Base-by-base conservation (phyloP, 768 basidiomycete genomes). In the Auricularia auricula-judae region DNA sequence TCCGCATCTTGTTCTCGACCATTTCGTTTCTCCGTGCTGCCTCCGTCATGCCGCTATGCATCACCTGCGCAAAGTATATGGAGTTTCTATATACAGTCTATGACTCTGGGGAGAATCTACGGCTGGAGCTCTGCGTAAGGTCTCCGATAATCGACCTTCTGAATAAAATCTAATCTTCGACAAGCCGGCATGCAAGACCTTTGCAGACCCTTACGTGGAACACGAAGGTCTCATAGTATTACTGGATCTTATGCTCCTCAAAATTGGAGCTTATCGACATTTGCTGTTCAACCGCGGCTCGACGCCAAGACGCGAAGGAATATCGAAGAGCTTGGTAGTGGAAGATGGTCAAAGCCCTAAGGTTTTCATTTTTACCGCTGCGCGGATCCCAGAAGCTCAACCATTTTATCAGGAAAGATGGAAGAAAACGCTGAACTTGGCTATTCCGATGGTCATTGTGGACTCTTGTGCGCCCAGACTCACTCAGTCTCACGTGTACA, bases 151-250 rank as follows among this genome's bases (percentile, higher is more conserved):
- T 83, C 47, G 5, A 44, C 16, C 67, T 53, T 58, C 34, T 58
- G 21, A 33, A 33, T 36, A 7, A 42, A 42, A 36, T 51, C 63
- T 36, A 42, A 51, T 8, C 36, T 90, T 29, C 29, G 29, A 29
- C 29, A 29, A 59, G 89, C 70, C 80, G 79, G n/a, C 59, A 11
- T 73, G 72, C 61, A 54, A 64, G 43, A 74, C 76, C 34, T 91
- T 93, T 70, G 90, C 86, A 0, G 92, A 94, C 74, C 89, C 89
- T 64, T 93, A 93, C 68, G 89, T 93, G 66, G 91, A 94, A 71
- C 87, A 93, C 66, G 90, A 93, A 72, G 76, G 79, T 0, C 75
- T 93, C 66, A 87, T 84, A 1, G 76, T 93, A 21, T 74, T 89
- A 4, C 79, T 93, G 47, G 92, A 94, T 75, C 80, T 94, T 1